phyloP scores from a whole-genome alignment of 371 early-diverging fungal species.

The Mortierella sp. region DNA sequence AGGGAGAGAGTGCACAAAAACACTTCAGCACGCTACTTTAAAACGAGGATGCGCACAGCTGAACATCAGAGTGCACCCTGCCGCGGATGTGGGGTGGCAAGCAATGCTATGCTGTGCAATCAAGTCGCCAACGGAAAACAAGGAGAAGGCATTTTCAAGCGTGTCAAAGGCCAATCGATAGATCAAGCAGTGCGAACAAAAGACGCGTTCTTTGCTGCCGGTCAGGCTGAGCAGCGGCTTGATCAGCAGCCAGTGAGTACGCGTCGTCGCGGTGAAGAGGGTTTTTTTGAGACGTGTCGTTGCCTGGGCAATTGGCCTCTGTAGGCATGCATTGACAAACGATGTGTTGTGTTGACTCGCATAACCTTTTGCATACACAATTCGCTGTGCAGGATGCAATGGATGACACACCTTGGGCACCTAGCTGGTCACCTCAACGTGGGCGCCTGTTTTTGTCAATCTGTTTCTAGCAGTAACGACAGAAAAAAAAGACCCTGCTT shows the following conservation, averaged over 20 bases:
- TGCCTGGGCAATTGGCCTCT: background rate
- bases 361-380: background rate
- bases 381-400: background rate
- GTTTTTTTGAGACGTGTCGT: background rate
- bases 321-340: background rate
- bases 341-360: background rate
- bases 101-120: background rate
- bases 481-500: background rate
- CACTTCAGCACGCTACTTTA: background rate
- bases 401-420: background rate
- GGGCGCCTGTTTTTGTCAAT: background rate
- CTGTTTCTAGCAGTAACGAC: background rate
- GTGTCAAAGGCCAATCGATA: background rate
- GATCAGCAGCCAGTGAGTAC: background rate
- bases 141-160: background rate
- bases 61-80: background rate
- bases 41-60: background rate
- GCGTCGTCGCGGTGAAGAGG: background rate
- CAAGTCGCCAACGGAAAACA: background rate
- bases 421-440: background rate
- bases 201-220: too few relatives aligned
- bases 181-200: background rate
- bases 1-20: background rate
- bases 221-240: background rate
- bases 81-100: background rate